Evolutionary conservation across 108 stramenopile genomes (phyloP).

Genomic region (Skeletonema tropicum): DNA sequence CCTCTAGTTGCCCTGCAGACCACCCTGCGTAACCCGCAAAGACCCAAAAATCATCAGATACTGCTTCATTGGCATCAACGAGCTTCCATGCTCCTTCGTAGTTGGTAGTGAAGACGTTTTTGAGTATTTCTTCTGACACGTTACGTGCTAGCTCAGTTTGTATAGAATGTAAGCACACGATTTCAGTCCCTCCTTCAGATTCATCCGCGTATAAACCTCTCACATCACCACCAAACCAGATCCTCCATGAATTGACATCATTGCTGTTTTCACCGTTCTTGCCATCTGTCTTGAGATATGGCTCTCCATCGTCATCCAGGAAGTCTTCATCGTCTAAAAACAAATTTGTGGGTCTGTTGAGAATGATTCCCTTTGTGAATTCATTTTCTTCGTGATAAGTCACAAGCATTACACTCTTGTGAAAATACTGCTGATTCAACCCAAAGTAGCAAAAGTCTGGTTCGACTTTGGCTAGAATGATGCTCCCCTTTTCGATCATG

Average conservation of each 20-base stretch:
- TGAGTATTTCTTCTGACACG: constrained; percentile 51
- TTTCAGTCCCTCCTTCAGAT: constrained; percentile 17
- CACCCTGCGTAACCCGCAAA: constrained; percentile 68
- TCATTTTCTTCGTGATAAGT: constrained; percentile 51
- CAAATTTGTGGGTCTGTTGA: constrained; percentile 57
- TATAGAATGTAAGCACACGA: constrained; percentile 56
- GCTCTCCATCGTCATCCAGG: constrained; percentile 27
- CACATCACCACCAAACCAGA: constrained; percentile 70
- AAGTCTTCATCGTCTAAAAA: constrained; percentile 44
- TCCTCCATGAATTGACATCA: constrained; percentile 28
- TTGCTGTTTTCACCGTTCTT: neutral
- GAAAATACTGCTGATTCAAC: constrained; percentile 59
- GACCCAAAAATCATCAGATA: constrained; percentile 38
- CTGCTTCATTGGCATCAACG: constrained; percentile 39
- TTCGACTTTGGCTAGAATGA: constrained; percentile 48
- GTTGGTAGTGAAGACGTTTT: constrained; percentile 49
- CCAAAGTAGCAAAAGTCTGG: constrained; percentile 49
- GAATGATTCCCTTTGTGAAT: constrained; percentile 64
- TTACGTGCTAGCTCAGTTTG: constrained; percentile 21
- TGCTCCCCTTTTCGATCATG: constrained; percentile 48
- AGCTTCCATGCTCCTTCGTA: constrained; percentile 46
- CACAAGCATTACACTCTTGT: constrained; percentile 65
- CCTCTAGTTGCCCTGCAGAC: constrained; percentile 52
- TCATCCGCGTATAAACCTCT: constrained; percentile 32
- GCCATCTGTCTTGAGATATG: constrained; percentile 9